phyloP scores from a whole-genome alignment of 306 rosid genomes.

The Trifolium fragiferum region DNA sequence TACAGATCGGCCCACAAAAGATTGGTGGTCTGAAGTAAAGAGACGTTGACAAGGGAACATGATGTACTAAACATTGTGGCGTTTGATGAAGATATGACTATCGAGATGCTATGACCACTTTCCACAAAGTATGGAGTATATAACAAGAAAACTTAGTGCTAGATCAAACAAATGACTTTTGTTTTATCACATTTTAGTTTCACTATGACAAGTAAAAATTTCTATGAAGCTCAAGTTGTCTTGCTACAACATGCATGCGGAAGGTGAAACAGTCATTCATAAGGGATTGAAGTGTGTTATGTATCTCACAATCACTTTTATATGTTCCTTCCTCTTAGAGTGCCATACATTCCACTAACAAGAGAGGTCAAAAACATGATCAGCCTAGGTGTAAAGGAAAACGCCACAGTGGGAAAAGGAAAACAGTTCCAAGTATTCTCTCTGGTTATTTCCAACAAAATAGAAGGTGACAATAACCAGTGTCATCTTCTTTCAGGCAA shows the following conservation, averaged over 20 bases:
- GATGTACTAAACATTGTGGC: background rate
- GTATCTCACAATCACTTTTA: conserved; percentile 23
- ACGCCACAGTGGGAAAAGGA: too few species aligned
- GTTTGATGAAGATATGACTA: background rate
- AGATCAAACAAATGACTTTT: conserved; percentile 24
- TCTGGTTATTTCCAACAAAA: conserved; percentile 34
- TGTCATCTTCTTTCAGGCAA: conserved; percentile 8
- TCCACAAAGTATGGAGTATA: background rate
- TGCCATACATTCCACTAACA: conserved; percentile 18
- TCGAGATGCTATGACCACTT: conserved; percentile 19
- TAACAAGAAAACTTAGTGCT: conserved; percentile 14
- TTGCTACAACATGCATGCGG: conserved; percentile 23
- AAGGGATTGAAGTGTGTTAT: background rate
- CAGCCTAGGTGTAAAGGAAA: conserved; percentile 41
- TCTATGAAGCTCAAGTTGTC: conserved; percentile 12
- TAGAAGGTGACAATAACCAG: conserved; percentile 1
- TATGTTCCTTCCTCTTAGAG: conserved; percentile 13
- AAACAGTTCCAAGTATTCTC: background rate
- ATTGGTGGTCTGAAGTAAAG: conserved; percentile 2
- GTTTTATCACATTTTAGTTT: conserved; percentile 1
- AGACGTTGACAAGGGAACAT: background rate
- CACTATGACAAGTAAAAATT: background rate
- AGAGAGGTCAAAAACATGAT: conserved; percentile 11
- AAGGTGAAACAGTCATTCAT: conserved; percentile 18
- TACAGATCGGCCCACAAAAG: background rate